phyloP scores from a whole-genome alignment of 768 basidiomycete species.

The Hygrophorus pudorinus region DNA sequence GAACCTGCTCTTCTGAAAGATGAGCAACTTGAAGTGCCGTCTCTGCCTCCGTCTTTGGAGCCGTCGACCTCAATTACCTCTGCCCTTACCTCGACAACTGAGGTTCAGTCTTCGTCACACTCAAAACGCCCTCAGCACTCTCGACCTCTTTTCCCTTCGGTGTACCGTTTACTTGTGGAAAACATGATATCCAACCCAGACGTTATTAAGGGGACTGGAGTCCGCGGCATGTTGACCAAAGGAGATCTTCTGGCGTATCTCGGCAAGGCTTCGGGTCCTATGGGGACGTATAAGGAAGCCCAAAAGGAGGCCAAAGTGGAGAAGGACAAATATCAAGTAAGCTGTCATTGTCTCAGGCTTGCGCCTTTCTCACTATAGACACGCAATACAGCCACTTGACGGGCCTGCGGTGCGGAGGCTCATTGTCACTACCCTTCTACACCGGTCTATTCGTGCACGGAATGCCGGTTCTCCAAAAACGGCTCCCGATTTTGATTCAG shows the following conservation, averaged over 20 bases:
- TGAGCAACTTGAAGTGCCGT: too few species aligned
- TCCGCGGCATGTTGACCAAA: constrained; percentile 91
- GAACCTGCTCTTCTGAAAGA: constrained; percentile 11
- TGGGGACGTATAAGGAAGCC: constrained; percentile 58
- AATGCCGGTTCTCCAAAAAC: constrained; percentile 26
- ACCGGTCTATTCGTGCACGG: constrained; percentile 41
- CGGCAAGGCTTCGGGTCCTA: constrained; percentile 71
- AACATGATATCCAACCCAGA: constrained; percentile 48
- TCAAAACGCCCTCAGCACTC: constrained; percentile 36
- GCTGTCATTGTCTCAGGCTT: constrained; percentile 25
- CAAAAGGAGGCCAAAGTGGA: constrained; percentile 18
- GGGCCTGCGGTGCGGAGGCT: constrained; percentile 54
- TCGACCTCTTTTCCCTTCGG: constrained; percentile 83
- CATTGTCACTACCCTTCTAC: constrained; percentile 53
- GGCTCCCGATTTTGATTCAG: constrained; percentile 55
- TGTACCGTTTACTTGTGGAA: constrained; percentile 68
- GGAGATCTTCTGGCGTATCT: constrained; percentile 86
- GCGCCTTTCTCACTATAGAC: background rate
- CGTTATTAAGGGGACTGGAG: constrained; percentile 78
- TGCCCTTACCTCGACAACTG: constrained; percentile 21
- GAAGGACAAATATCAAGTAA: constrained; percentile 20
- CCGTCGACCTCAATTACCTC: constrained; percentile 19
- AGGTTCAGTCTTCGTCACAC: constrained; percentile 13
- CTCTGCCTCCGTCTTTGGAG: constrained; percentile 18
- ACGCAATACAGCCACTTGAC: constrained; percentile 40